A percentile compares a stretch with the other conserved stretches of the same genome.
These are phyloP conservation scores for Pueraria montana DNA, from an alignment of 306 rosid genomes.

Conservation along the genomic window DNA sequence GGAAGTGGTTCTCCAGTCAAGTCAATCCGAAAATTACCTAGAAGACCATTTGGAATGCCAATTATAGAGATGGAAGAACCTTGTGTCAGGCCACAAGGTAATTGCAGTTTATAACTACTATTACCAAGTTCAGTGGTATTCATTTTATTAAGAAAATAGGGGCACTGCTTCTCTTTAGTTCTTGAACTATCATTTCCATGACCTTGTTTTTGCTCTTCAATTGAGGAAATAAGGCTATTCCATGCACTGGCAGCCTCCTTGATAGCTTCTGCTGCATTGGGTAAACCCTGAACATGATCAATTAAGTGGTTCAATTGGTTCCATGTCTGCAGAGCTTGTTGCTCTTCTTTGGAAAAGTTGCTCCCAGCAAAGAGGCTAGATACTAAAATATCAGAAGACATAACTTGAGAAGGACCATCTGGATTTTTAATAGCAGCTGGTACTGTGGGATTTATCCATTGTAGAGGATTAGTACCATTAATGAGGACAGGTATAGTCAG, in stretches of 20 bases:
- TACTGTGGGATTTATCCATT: slow-evolving; percentile 74
- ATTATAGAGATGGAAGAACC: slow-evolving; percentile 92
- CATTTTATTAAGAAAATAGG: slow-evolving; percentile 88
- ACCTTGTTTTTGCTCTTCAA: slow-evolving; percentile 70
- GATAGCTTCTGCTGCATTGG: slow-evolving; percentile 89
- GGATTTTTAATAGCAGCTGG: slow-evolving; percentile 82
- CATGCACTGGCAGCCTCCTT: slow-evolving; percentile 94
- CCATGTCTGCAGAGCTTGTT: slow-evolving; percentile 81
- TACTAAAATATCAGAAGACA: slow-evolving; percentile 66
- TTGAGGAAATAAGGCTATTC: slow-evolving; percentile 76
- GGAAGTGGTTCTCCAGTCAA: slow-evolving; percentile 95
- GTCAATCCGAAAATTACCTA: slow-evolving; percentile 88
- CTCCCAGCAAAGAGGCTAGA: slow-evolving; percentile 74
- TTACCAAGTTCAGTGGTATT: slow-evolving; percentile 69
- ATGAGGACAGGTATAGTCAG: slow-evolving; percentile 53
- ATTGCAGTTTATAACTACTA: slow-evolving; percentile 67
- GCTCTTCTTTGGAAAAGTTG: slow-evolving; percentile 75
- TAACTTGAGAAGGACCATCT: slow-evolving; percentile 67
- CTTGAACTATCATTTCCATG: slow-evolving; percentile 70
- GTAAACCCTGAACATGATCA: slow-evolving; percentile 80
- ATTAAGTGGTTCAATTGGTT: slow-evolving; percentile 75
- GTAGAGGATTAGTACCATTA: slow-evolving; percentile 78
- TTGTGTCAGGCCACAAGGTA: slow-evolving; percentile 98
- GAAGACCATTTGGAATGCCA: slow-evolving; percentile 90
- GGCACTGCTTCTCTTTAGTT: slow-evolving; percentile 90